Percentiles rank a stretch among this genome's conserved stretches.
Evolutionary conservation across 2,329 filamentous ascomycete species (phyloP).

Genomic region (Chrysoporthe austroafricana): DNA sequence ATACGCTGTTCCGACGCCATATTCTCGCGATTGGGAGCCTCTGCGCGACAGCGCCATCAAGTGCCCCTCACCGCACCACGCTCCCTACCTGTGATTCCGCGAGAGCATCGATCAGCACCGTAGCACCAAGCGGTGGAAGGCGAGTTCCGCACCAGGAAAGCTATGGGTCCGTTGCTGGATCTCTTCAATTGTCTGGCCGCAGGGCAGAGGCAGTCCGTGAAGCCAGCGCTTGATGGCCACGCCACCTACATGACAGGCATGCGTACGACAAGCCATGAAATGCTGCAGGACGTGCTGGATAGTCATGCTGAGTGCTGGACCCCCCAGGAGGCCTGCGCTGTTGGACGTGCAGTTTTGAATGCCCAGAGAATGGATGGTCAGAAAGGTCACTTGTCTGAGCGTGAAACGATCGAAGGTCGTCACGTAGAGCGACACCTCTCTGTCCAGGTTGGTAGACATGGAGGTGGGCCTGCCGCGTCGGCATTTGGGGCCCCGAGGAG

Average conservation of each 20-base stretch:
- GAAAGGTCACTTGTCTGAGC: neutral
- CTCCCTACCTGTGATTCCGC: no score
- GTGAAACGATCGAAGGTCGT: no score
- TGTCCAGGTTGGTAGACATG: no score
- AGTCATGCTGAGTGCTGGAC: neutral
- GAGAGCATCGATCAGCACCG: no score
- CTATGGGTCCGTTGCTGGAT: no score
- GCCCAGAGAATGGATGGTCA: neutral
- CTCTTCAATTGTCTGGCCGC: neutral
- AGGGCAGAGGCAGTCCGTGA: neutral
- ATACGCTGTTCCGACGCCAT: no score
- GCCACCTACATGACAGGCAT: neutral
- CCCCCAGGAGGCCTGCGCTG: neutral
- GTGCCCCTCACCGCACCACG: no score
- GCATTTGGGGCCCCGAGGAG: neutral
- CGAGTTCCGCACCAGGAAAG: no score
- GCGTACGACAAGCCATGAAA: neutral
- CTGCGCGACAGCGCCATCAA: no score
- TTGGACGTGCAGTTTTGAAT: neutral
- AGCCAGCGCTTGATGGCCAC: neutral
- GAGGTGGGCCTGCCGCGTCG: neutral
- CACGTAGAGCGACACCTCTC: no score
- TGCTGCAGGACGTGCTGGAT: conserved; percentile 1
- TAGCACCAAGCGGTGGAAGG: no score
- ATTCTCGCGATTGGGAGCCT: no score